These are phyloP conservation scores for Starmerella bombi DNA, from an alignment of 805 yeast genomes.

Conservation along the genomic window DNA sequence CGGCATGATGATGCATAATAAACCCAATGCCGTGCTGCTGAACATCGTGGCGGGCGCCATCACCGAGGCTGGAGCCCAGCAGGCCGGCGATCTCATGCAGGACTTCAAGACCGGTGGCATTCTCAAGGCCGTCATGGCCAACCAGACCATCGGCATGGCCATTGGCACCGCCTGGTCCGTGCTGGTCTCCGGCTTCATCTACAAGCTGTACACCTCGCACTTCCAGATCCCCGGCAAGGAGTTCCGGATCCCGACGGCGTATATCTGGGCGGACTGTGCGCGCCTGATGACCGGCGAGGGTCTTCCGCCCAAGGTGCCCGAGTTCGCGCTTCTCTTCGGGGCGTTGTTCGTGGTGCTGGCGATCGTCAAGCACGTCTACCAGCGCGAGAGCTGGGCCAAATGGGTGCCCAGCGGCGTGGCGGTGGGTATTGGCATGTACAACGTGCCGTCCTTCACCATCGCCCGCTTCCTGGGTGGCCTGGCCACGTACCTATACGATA, in stretches of 20 bases:
- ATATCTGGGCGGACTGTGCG: constrained; percentile 94
- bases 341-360: constrained; percentile 48
- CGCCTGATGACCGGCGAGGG: constrained; percentile 84
- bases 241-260: constrained; percentile 86
- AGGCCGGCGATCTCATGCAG: constrained; percentile 96
- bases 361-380: constrained; percentile 31
- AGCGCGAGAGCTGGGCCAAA: constrained; percentile 19
- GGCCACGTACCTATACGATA: constrained; percentile 39
- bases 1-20: constrained; percentile 66
- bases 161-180: constrained; percentile 82
- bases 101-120: constrained; percentile 90
- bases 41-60: constrained; percentile 92
- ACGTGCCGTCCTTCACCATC: constrained; percentile 81
- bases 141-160: constrained; percentile 82
- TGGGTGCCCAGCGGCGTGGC: constrained; percentile 91
- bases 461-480: constrained; percentile 89
- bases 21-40: constrained; percentile 70
- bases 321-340: constrained; percentile 58
- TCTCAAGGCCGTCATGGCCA: constrained; percentile 80
- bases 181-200: constrained; percentile 65
- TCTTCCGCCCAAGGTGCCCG: constrained; percentile 63
- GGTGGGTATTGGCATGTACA: constrained; percentile 92
- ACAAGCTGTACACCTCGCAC: constrained; percentile 63
- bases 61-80: constrained; percentile 98
- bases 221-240: constrained; percentile 73